Evolutionary conservation across 345 rosid species (phyloP).

Genomic region (Draba incana): DNA sequence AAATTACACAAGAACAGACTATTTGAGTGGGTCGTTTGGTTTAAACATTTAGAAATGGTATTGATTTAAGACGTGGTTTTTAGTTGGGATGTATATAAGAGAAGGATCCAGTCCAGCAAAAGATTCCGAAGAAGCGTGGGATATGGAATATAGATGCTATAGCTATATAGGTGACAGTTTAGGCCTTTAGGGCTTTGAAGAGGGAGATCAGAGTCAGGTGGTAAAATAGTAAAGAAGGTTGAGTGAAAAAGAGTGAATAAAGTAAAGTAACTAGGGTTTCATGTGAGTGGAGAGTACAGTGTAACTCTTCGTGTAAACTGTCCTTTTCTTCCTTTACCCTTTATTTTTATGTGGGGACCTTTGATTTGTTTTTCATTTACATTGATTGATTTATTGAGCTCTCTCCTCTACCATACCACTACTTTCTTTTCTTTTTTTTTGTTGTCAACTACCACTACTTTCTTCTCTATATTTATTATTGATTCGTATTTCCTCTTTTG

Average conservation of each 20-base stretch:
- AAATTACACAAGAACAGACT: not conserved
- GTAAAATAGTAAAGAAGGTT: constrained; percentile 16
- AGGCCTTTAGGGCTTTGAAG: constrained; percentile 23
- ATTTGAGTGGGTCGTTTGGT: constrained; percentile 9
- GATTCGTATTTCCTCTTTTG: constrained; percentile 31
- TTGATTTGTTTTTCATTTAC: constrained; percentile 2
- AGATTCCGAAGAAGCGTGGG: constrained; percentile 43
- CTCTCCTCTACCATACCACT: constrained; percentile 27
- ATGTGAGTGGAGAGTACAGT: constrained; percentile 39
- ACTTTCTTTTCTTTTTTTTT: not conserved
- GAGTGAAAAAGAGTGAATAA: constrained; percentile 39
- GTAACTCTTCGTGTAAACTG: constrained; percentile 44
- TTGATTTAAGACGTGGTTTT: constrained; percentile 22
- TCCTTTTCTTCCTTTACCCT: constrained; percentile 35
- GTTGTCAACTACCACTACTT: constrained; percentile 9
- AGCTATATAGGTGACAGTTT: constrained; percentile 29
- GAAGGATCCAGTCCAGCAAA: constrained; percentile 37
- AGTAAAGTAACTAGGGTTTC: constrained; percentile 39
- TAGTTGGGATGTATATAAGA: constrained; percentile 16
- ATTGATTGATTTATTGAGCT: constrained; percentile 19
- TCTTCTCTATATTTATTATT: constrained; percentile 5
- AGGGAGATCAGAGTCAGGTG: constrained; percentile 27
- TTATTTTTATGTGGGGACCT: constrained; percentile 26
- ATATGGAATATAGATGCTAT: constrained; percentile 31
- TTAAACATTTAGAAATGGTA: not conserved